A percentile compares a stretch with the other conserved stretches of the same genome.
Conservation (phyloP, 208 protist genomes). For the Trichomonas vaginalis region DNA sequence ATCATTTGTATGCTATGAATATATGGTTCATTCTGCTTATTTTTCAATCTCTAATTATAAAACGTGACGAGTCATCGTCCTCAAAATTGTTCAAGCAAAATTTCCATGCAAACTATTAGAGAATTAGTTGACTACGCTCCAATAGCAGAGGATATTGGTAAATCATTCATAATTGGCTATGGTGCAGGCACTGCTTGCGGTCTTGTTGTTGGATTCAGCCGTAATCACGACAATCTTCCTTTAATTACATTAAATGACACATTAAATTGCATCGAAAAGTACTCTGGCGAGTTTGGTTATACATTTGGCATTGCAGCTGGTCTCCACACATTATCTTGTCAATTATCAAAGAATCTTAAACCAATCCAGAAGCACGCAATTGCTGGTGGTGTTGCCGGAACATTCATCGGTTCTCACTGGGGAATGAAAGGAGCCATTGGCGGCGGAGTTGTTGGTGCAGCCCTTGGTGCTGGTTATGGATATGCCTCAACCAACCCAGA, state of each 20-base stretch:
- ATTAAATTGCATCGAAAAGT: not conserved
- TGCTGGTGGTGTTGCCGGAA: not conserved
- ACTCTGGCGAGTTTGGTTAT: not conserved
- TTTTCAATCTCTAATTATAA: no score
- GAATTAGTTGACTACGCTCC: not conserved
- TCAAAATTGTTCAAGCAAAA: no score
- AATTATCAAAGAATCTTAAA: not conserved
- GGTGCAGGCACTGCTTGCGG: not conserved
- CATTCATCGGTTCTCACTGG: not conserved
- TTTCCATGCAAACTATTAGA: not conserved
- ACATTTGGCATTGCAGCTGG: not conserved
- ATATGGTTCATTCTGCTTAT: no score
- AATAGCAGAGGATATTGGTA: not conserved
- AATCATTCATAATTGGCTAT: not conserved
- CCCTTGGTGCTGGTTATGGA: not conserved
- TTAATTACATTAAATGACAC: not conserved
- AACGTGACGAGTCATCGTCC: no score
- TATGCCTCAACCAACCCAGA: not conserved
- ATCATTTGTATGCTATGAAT: no score
- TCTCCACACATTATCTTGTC: not conserved
- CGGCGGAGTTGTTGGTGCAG: not conserved
- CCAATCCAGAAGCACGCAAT: not conserved
- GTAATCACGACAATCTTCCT: not conserved
- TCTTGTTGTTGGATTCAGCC: not conserved
- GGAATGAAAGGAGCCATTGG: not conserved